Percentiles rank a stretch among this genome's conserved stretches.
Conservation (phyloP, 345 rosid species). For the Citrus reticulata region DNA sequence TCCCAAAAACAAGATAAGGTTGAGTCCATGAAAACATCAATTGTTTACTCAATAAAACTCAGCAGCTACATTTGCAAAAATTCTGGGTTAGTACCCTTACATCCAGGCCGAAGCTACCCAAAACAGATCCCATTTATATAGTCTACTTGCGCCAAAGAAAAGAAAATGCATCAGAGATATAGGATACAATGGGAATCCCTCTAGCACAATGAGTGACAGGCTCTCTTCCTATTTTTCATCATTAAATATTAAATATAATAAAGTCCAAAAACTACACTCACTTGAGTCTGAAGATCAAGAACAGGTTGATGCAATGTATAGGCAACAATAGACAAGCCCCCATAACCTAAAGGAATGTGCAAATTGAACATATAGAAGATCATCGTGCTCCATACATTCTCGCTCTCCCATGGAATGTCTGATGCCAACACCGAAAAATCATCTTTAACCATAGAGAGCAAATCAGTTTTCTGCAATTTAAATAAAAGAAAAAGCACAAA, state of each 20-base stretch:
- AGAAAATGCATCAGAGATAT: background rate
- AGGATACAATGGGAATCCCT: background rate
- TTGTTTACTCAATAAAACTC: background rate
- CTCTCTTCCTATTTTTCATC: background rate
- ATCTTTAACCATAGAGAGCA: constrained; percentile 19
- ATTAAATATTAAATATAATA: background rate
- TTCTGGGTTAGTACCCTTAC: background rate
- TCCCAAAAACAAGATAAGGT: background rate
- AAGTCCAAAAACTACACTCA: constrained; percentile 22
- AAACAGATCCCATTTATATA: background rate
- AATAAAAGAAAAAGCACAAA: background rate
- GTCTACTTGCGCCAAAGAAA: background rate
- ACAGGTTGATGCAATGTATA: constrained; percentile 44
- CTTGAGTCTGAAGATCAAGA: constrained; percentile 83
- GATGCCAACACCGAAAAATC: constrained; percentile 53
- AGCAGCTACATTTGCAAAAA: background rate
- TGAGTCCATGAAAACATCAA: no score
- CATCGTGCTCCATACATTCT: constrained; percentile 66
- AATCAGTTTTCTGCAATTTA: constrained; percentile 6
- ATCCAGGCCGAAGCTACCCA: background rate
- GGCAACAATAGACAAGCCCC: constrained; percentile 73
- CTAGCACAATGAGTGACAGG: background rate
- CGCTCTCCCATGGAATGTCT: constrained; percentile 65
- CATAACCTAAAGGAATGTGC: constrained; percentile 79
- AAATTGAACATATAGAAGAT: constrained; percentile 69